These are phyloP conservation scores for Taphrina populina DNA, from an alignment of 1,139 yeast genomes.

Conservation along the genomic window DNA sequence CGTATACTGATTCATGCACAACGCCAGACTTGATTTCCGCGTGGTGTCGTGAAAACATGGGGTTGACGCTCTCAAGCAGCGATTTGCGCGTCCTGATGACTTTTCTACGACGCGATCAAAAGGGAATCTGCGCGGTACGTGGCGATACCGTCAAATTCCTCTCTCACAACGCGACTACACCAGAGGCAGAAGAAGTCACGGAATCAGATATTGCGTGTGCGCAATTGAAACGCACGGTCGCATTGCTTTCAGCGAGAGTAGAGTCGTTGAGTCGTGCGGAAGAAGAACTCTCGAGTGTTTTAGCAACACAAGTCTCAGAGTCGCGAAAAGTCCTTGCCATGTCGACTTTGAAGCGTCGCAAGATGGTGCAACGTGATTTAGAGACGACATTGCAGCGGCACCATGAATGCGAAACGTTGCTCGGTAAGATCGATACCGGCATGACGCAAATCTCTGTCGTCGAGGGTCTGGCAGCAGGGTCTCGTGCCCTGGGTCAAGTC, in stretches of 20 bases:
- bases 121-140: background rate
- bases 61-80: background rate
- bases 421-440: constrained; percentile 26
- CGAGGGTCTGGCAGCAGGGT: constrained; percentile 20
- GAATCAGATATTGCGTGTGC: constrained; percentile 25
- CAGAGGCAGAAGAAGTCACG: too few relatives aligned
- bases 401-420: constrained; percentile 3
- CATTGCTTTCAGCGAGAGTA: background rate
- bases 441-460: constrained; percentile 7
- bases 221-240: constrained; percentile 4
- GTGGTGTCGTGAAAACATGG: background rate
- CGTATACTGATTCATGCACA: constrained; percentile 10
- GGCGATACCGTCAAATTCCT: constrained; percentile 8
- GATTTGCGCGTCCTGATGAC: constrained; percentile 6
- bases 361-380: constrained; percentile 2
- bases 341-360: background rate
- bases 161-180: background rate
- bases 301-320: background rate
- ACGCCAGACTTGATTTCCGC: constrained; percentile 3
- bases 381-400: constrained; percentile 6
- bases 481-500: constrained; percentile 6
- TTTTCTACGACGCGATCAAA: constrained; percentile 10
- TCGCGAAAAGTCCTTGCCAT: background rate
- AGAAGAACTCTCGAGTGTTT: background rate
- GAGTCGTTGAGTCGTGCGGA: background rate